These are phyloP conservation scores for Aspergillus ochraceoroseus DNA, from an alignment of 2,329 filamentous ascomycete species.

Conservation along the genomic window DNA sequence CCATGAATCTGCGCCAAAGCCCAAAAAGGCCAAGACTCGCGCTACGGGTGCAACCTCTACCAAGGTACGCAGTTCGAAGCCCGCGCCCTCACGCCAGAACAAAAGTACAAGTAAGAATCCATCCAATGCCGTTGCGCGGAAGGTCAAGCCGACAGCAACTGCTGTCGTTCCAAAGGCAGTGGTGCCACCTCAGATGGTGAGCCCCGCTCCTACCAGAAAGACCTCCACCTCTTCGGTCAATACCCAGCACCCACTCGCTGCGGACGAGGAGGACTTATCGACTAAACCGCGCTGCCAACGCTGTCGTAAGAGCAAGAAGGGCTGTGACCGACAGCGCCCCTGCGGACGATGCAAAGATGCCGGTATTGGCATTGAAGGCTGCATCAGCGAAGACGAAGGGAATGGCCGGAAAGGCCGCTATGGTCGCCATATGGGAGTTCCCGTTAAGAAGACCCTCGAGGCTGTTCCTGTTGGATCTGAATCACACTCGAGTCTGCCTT, in stretches of 20 bases:
- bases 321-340: conserved; percentile 91
- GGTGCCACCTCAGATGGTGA: conserved; percentile 28
- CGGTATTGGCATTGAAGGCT: conserved; percentile 86
- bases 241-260: conserved; percentile 57
- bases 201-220: conserved; percentile 52
- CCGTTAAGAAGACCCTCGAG: conserved; percentile 55
- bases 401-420: conserved; percentile 96
- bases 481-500: conserved; percentile 18
- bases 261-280: conserved; percentile 83
- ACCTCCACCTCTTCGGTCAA: conserved; percentile 54
- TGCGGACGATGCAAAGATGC: conserved; percentile 95
- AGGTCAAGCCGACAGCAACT: conserved; percentile 32
- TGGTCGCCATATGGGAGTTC: conserved; percentile 63
- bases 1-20: conserved; percentile 40
- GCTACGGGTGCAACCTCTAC: conserved; percentile 30
- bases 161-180: conserved; percentile 41
- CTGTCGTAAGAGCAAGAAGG: conserved; percentile 99
- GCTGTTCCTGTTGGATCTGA: conserved; percentile 26
- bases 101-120: conserved; percentile 36
- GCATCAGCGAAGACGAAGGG: conserved; percentile 94
- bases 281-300: conserved; percentile 96
- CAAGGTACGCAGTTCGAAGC: conserved; percentile 31
- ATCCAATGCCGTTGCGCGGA: conserved; percentile 34
- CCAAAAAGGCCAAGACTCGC: conserved; percentile 52
- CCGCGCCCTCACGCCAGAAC: conserved; percentile 24